Base-by-base conservation (phyloP, 2,329 filamentous ascomycete species). In the Cladosporium sp. region DNA sequence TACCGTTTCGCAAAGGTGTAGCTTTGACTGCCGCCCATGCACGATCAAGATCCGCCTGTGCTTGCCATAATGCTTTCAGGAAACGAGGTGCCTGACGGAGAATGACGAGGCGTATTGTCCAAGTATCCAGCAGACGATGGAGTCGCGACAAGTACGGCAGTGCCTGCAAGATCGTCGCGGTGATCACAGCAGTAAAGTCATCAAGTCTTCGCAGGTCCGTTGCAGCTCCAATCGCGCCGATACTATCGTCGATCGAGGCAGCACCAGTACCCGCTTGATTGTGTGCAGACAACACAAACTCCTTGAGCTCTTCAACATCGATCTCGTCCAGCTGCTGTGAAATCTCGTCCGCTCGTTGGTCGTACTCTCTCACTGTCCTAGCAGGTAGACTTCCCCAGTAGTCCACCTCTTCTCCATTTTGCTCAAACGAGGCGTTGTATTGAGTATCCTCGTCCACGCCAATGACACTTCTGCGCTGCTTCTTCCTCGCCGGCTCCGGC, bases 141-240 rank as follows among this genome's bases (percentile, higher is more conserved):
- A 99, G 70, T 49, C 80, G 84, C 8, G 89, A 86, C 37, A 96
- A 72, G 53, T 87, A 85, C 1, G 93, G 93, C 17, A 99, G 76
- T 3, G 89, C 83, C 64, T 93, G 88, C n/a, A 99, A 72, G 15
- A 96, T 87, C 29, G 92, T 95, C 22, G 91, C 88, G 1, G 93
- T 96, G 51, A 97, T 80, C 41, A 97, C 79, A 19, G 92, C 89
- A 7, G 89, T 91, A 61, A 96, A 83, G 67, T 97, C 93, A 60
- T 93, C 90, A 75, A 97, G 82, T 54, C 56, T 59, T 69, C 48
- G 59, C 39, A 65, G 36, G 40, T 63, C 60, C 2, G 53, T 53
- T 12, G 52, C 54, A 39, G 52, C 52, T 27, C 53, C 55, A 39
- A 54, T 57, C 7, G 44, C 47, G 42, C 52, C 54, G 29, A 60